Conservation (phyloP, 129 eudicot species). For the Chrysanthemum makinoi region DNA sequence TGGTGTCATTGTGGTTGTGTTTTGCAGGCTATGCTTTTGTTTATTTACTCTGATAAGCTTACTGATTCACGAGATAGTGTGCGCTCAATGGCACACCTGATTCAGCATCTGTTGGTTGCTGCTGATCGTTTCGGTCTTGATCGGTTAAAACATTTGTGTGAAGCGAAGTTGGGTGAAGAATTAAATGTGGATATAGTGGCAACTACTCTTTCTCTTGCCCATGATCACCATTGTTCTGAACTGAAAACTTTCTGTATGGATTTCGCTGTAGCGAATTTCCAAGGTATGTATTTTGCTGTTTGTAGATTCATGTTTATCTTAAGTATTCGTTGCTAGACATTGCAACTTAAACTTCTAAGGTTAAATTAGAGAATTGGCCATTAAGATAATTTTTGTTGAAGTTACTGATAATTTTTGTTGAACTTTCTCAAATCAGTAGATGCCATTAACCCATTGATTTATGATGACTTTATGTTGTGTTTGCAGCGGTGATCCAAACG, state of each 20-base stretch:
- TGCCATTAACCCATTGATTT: too few relatives aligned
- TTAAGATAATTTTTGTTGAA: too few relatives aligned
- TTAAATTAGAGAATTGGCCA: too few relatives aligned
- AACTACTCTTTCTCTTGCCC: slow-evolving; percentile 82
- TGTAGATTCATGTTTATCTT: too few relatives aligned
- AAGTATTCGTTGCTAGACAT: too few relatives aligned
- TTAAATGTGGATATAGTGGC: slow-evolving; percentile 68
- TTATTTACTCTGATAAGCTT: slow-evolving; percentile 69
- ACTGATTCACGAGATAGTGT: slow-evolving; percentile 57
- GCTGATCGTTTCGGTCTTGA: slow-evolving; percentile 85
- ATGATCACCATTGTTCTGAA: slow-evolving; percentile 68
- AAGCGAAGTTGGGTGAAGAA: slow-evolving; percentile 70
- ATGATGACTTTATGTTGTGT: too few relatives aligned
- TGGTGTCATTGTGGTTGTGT: slow-evolving; percentile 10
- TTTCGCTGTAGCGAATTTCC: slow-evolving; percentile 83
- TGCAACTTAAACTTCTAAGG: too few relatives aligned
- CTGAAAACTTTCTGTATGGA: slow-evolving; percentile 77
- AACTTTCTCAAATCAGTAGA: too few relatives aligned
- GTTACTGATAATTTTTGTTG: too few relatives aligned
- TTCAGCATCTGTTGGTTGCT: slow-evolving; percentile 91
- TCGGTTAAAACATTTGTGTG: slow-evolving; percentile 72
- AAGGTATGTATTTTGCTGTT: background rate
- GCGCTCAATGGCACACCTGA: slow-evolving; percentile 51
- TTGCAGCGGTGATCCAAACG: slow-evolving; percentile 50
- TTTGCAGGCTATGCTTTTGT: slow-evolving; percentile 76